Base-by-base conservation (phyloP, 768 basidiomycete species). In the Russula lepida region DNA sequence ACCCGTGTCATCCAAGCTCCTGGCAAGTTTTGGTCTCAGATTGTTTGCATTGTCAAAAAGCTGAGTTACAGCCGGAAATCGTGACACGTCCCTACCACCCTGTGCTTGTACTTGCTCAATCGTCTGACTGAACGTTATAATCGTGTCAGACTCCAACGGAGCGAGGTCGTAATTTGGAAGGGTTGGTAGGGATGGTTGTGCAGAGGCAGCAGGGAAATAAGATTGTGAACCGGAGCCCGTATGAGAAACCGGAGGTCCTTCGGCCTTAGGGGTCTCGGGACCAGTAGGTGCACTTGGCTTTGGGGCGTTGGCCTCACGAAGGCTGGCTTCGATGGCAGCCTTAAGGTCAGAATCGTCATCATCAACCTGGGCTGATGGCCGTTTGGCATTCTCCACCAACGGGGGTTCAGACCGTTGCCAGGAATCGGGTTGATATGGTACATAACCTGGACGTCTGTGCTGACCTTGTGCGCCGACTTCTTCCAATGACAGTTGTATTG, bases 291-390 rank as follows among this genome's bases (percentile, higher is more conserved):
- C 90, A 67, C 89, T 92, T 7, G 92, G 85, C 64, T 79, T 83
- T 0, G 87, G 86, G 12, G 88, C 85, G 60, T 79, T 84, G 3
- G 82, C 86, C 68, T 99, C 97, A n/a, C 85, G 79, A 63, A 99
- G 72, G 70, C 89, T 92, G 0, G 97, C 97, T 70, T 98, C 93
- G 54, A 99, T 99, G 0, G 97, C 97, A 21, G 95, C 90, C 60
- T 79, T 83, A 21, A 99, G 77, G 60, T 98, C 94, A 12, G 89
- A 89, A 72, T 99, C 95, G 3, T 95, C 89, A 33, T 95, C 95
- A 12, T 78, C 83, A 3, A 72, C 75, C 17, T 69, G 66, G 15
- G 61, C 32, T 32, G 74, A 69, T 49, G 59, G 53, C 64, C 49
- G 33, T 55, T 51, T 35, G 17, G 67, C 63, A 54, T 62, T 55